Base-by-base conservation (phyloP, 208 protist species). In the Acanthamoeba triangularis region DNA sequence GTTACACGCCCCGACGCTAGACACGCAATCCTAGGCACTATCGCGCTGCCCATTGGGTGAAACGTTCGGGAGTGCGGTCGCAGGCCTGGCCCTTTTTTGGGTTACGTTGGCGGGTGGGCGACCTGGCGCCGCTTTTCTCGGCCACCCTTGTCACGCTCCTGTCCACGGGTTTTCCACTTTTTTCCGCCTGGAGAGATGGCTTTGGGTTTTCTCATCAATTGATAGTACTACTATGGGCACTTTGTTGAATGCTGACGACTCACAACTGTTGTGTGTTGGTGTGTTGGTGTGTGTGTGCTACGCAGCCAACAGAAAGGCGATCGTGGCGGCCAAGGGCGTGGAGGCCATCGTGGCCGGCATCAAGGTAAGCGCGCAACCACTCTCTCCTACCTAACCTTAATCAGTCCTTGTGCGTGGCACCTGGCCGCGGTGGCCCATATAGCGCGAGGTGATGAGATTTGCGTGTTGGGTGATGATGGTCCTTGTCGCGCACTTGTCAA, bases 301-400 rank as follows among this genome's bases (percentile, higher is more conserved):
- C 5, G 59, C 37, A 94, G 90, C 6, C 52, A 94, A 94, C 72
- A 78, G 90, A 52, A 67, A 49, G 49, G 90, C 90, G 1, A 94
- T 94, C 4, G 90, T 44, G 5, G 41, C 72, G 20, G 90, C 90
- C 28, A 78, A 85, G 35, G 90, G 90, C 11, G 35, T 94, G 3
- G 90, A 94, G 18, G 63, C 67, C 18, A 33, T 94, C 33, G 90
- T 94, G 13, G 56, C 23, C 23, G 90, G 41, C 8, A 84, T 94
- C 14, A 61, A 56, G 80, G 80, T 85, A 59, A n/a, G n/a, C n/a
- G n/a, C n/a, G n/a, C n/a, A n/a, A n/a, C n/a, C n/a, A n/a, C n/a
- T n/a, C n/a, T n/a, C 54, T 25, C 61, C 61, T 13, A 30, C 61
- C 8, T 25, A 7, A 30, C 61, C 61, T 56, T 56, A 56, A 56